These are phyloP conservation scores for Pythium oligandrum DNA, from an alignment of 352 stramenopile genomes.

Conservation along the genomic window DNA sequence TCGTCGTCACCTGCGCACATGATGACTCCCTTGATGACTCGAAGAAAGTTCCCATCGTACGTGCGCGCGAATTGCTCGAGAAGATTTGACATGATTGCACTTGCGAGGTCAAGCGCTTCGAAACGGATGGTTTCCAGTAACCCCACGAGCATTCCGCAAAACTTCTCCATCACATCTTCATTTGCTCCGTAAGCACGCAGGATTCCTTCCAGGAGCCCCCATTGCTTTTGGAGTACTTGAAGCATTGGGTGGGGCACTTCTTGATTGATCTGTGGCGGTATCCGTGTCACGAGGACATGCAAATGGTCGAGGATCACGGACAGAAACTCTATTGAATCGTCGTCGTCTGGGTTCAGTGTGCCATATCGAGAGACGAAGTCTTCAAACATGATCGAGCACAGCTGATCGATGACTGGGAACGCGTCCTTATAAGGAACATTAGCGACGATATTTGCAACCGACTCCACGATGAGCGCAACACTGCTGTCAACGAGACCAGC, in stretches of 20 bases:
- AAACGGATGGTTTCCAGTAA: conserved; percentile 60
- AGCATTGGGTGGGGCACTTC: conserved; percentile 53
- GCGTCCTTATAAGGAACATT: conserved; percentile 69
- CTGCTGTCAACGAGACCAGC: conserved; percentile 35
- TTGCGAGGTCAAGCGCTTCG: conserved; percentile 55
- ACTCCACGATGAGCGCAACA: conserved; percentile 60
- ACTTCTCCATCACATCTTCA: conserved; percentile 52
- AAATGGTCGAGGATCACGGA: conserved; percentile 60
- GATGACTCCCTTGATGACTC: conserved; percentile 70
- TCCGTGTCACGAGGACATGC: conserved; percentile 41
- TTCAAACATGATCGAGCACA: conserved; percentile 61
- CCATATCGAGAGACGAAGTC: conserved; percentile 45
- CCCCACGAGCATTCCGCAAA: conserved; percentile 49
- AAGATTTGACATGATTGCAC: conserved; percentile 54
- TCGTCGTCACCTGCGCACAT: conserved; percentile 55
- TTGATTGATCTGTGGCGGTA: conserved; percentile 63
- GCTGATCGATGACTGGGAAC: conserved; percentile 49
- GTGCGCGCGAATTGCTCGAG: conserved; percentile 60
- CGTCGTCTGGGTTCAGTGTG: conserved; percentile 38
- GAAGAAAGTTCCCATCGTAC: conserved; percentile 53
- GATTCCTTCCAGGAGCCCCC: conserved; percentile 47
- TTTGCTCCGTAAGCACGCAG: conserved; percentile 39
- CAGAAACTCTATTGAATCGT: conserved; percentile 46
- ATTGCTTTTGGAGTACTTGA: conserved; percentile 49
- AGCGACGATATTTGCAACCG: conserved; percentile 54